Base-by-base conservation (phyloP, 2,329 filamentous ascomycete genomes). In the Aphanocladium album region DNA sequence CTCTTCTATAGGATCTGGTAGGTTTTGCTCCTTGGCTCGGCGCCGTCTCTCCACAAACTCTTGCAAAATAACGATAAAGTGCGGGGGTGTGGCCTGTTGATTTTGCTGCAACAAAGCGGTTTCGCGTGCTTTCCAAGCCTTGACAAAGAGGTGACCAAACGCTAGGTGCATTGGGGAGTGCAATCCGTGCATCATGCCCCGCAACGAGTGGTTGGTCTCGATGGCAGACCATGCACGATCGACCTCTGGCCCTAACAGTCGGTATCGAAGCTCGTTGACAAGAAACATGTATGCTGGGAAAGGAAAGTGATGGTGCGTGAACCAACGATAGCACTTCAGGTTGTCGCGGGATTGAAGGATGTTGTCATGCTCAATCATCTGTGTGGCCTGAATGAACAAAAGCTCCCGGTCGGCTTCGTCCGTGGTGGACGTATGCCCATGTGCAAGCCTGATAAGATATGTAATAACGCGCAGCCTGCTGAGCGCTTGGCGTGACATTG, bases 221-320 rank as follows among this genome's bases (percentile, higher is more conserved):
- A 87, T 82, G 33, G 80, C 80, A 8, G 78, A 73, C 84, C 84
- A 87, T 0, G 83, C 83, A 12, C 81, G 79, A 66, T 86, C 83
- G 57, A 82, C 82, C 62, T 83, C 74, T 1, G 80, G 77, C n/a
- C 83, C 83, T 0, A 76, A 76, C 2, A 78, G 79, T 27, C 82
- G 78, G 23, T 75, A 71, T 6, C 80, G 80, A 41, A 87, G 73
- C 66, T 85, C 83, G 53, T 79, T 80, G 14, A 84, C 77, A 23
- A 86, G 74, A 66, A 83, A 85, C 69, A 86, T 83, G 70, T 86
- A 86, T 1, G 82, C 83, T 2, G 83, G 83, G 63, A 87, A 79
- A 9, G 84, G 84, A 59, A 86, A 84, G 68, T 86, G 78, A 66
- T 85, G 80, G 64, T 79, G 76, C 0, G 81, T 83, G 67, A 83